Evolutionary conservation across 108 stramenopile genomes (phyloP).

Genomic region (Cylindrotheca fusiformis): DNA sequence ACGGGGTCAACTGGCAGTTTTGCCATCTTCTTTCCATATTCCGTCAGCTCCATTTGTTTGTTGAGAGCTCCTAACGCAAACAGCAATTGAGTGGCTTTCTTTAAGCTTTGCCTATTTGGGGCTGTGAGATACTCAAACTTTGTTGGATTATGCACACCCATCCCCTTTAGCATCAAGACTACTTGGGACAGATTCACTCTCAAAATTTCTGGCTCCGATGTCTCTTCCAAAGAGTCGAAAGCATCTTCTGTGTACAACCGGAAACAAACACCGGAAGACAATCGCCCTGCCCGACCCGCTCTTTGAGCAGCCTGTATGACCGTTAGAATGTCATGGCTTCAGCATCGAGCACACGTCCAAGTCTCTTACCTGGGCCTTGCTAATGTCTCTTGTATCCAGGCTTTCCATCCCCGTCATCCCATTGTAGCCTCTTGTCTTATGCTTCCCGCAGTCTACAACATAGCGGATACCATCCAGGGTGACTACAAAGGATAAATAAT

Average conservation of each 20-base stretch:
- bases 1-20: conserved; percentile 75
- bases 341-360: background rate
- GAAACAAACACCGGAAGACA: conserved; percentile 69
- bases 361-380: conserved; percentile 62
- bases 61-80: conserved; percentile 65
- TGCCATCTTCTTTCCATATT: conserved; percentile 72
- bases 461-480: conserved; percentile 92
- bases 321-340: no score
- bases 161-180: conserved; percentile 86
- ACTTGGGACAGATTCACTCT: conserved; percentile 86
- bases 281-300: conserved; percentile 79
- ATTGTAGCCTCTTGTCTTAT: conserved; percentile 70
- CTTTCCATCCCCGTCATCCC: conserved; percentile 85
- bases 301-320: conserved; percentile 75
- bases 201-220: conserved; percentile 87
- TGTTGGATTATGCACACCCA: conserved; percentile 89
- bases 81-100: conserved; percentile 62
- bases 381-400: conserved; percentile 60
- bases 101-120: conserved; percentile 47
- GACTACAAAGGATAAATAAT: conserved; percentile 38
- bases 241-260: conserved; percentile 77
- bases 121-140: conserved; percentile 88
- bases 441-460: conserved; percentile 93
- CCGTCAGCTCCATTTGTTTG: conserved; percentile 61
- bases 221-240: conserved; percentile 53